Conservation (phyloP, 208 protist species). For the Leishmania major region DNA sequence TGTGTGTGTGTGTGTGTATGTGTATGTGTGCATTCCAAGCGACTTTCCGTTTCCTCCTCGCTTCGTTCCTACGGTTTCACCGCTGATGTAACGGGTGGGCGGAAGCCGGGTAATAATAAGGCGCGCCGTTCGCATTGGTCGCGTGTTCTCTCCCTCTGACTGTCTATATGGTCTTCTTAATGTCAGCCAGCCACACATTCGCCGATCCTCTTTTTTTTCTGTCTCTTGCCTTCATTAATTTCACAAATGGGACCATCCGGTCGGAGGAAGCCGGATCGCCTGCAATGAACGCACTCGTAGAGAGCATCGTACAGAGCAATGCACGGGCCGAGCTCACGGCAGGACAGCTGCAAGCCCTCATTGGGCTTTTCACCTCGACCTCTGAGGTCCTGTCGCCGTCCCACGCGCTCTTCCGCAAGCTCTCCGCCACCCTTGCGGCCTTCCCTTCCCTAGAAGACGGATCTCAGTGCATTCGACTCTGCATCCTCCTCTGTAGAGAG, state of each 20-base stretch:
- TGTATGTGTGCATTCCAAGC: neutral
- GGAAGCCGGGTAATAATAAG: neutral
- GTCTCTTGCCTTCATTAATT: neutral
- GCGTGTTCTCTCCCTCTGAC: neutral
- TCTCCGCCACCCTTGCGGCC: constrained; percentile 7
- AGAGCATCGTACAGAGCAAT: constrained; percentile 28
- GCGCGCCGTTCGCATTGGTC: neutral
- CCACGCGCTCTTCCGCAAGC: constrained; percentile 23
- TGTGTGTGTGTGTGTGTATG: neutral
- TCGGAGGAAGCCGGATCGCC: too few relatives aligned
- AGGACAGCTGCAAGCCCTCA: constrained; percentile 27
- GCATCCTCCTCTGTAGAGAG: constrained; percentile 21
- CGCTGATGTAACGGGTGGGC: neutral
- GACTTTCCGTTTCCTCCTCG: neutral
- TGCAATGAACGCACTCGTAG: constrained; percentile 21
- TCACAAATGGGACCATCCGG: neutral
- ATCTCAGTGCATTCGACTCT: constrained; percentile 9
- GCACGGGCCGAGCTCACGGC: constrained; percentile 15
- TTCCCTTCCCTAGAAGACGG: constrained; percentile 6
- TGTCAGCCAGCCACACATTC: neutral
- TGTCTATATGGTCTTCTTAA: neutral
- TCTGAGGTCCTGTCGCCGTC: constrained; percentile 2
- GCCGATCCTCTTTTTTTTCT: neutral
- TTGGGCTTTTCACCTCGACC: constrained; percentile 15
- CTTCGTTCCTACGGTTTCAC: neutral